Evolutionary conservation across 2,329 filamentous ascomycete species (phyloP).

Genomic region (Claviceps sp.): DNA sequence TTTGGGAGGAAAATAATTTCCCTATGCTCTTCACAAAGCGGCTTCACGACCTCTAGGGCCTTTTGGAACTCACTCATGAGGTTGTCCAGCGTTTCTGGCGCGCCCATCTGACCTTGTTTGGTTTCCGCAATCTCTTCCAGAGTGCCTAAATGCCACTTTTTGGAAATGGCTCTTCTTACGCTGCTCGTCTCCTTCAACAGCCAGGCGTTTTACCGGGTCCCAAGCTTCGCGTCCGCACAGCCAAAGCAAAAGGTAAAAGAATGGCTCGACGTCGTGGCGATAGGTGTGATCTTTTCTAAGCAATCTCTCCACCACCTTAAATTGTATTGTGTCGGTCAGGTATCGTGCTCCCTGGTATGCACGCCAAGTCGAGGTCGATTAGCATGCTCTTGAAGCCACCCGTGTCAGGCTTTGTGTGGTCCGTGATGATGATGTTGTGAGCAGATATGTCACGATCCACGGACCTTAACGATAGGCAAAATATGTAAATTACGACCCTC

Average conservation of each 20-base stretch:
- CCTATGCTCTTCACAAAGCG: slow-evolving; percentile 8
- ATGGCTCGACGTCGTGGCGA: slow-evolving; percentile 7
- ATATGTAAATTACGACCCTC: too few relatives aligned
- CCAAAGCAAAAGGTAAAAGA: slow-evolving; percentile 9
- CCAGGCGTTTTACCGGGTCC: slow-evolving; percentile 1
- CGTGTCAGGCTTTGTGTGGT: neutral
- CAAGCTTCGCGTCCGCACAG: slow-evolving; percentile 8
- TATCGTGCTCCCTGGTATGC: slow-evolving; percentile 13
- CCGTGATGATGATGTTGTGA: slow-evolving; percentile 3
- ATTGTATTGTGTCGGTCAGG: slow-evolving; percentile 17
- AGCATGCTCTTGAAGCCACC: slow-evolving; percentile 14
- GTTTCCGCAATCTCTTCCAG: slow-evolving; percentile 3
- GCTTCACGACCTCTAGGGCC: slow-evolving; percentile 8
- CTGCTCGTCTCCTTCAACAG: neutral
- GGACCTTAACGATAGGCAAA: too few relatives aligned
- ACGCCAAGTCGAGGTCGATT: slow-evolving; percentile 10
- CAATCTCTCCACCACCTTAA: slow-evolving; percentile 23
- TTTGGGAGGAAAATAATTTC: slow-evolving; percentile 5
- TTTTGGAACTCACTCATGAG: slow-evolving; percentile 9
- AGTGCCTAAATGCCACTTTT: slow-evolving; percentile 6
- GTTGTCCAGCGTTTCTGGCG: neutral
- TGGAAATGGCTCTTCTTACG: neutral
- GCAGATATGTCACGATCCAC: neutral
- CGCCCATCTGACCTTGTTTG: slow-evolving; percentile 6
- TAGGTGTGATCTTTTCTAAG: slow-evolving; percentile 14